Conservation (phyloP, 768 basidiomycete species). For the Phaeotremella fagi region DNA sequence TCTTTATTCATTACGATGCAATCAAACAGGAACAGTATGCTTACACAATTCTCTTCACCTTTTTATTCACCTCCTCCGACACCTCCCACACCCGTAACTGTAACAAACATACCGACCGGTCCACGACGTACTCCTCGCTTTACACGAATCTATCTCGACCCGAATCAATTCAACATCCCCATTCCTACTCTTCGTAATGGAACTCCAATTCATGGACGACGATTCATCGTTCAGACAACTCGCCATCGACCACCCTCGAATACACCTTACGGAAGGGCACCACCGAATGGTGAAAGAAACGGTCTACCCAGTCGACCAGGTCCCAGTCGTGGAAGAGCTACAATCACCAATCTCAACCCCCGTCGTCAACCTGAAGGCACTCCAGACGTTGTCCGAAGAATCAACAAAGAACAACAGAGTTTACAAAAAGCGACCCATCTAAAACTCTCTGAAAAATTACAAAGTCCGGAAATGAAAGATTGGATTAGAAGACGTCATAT, state of each 20-base stretch:
- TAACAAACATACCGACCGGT: too few relatives aligned
- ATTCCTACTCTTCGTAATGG: background rate
- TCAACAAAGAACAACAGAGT: conserved; percentile 13
- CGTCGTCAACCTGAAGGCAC: conserved; percentile 10
- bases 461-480: conserved; percentile 29
- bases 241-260: conserved; percentile 7
- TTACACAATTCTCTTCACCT: conserved; percentile 1
- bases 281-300: background rate
- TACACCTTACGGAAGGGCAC: conserved; percentile 4
- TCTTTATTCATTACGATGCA: background rate
- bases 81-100: too few relatives aligned
- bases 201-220: background rate
- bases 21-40: background rate
- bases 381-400: conserved; percentile 4
- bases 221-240: conserved; percentile 7
- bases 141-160: conserved; percentile 3
- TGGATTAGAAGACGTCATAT: conserved; percentile 29
- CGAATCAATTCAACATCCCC: background rate
- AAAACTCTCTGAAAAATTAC: conserved; percentile 24
- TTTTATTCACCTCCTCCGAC: background rate
- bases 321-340: background rate
- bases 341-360: conserved; percentile 5
- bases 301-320: background rate
- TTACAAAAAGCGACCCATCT: background rate
- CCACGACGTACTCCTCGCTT: conserved; percentile 2